Evolutionary conservation across 371 early-diverging fungal species (phyloP).

Genomic region (Chytridiales sp.): DNA sequence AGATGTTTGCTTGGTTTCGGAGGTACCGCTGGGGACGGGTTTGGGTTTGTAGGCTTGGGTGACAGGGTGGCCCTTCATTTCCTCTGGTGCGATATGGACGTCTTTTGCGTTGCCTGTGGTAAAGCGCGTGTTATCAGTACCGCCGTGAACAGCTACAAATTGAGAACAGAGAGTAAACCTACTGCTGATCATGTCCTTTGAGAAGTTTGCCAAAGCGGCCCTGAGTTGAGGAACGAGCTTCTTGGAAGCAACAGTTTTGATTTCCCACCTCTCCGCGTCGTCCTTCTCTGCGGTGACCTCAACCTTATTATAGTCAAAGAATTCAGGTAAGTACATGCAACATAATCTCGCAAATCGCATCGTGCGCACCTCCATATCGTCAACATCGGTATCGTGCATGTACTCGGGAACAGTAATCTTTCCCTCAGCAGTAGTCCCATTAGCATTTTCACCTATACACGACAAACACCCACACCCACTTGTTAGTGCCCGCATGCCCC

Average conservation of each 20-base stretch:
- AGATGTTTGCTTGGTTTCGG: neutral
- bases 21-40: constrained; percentile 21
- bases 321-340: neutral
- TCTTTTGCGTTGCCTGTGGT: constrained; percentile 71
- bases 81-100: constrained; percentile 74
- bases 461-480: neutral
- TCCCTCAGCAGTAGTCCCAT: constrained; percentile 71
- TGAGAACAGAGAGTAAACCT: constrained; percentile 15
- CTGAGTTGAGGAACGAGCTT: constrained; percentile 62
- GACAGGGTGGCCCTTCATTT: constrained; percentile 54
- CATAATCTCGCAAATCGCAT: neutral
- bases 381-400: constrained; percentile 81
- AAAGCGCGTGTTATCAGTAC: neutral
- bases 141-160: neutral
- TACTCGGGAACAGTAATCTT: constrained; percentile 86
- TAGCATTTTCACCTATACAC: constrained; percentile 24
- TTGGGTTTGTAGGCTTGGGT: constrained; percentile 40
- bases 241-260: constrained; percentile 74
- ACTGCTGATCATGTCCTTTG: constrained; percentile 74
- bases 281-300: constrained; percentile 69
- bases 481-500: neutral
- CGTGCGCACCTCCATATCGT: constrained; percentile 72
- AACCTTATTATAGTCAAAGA: constrained; percentile 51
- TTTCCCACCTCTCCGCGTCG: constrained; percentile 54
- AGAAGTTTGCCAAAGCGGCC: constrained; percentile 65